phyloP scores from a whole-genome alignment of 2,329 filamentous ascomycete species.

The Zymoseptoria passerinii region DNA sequence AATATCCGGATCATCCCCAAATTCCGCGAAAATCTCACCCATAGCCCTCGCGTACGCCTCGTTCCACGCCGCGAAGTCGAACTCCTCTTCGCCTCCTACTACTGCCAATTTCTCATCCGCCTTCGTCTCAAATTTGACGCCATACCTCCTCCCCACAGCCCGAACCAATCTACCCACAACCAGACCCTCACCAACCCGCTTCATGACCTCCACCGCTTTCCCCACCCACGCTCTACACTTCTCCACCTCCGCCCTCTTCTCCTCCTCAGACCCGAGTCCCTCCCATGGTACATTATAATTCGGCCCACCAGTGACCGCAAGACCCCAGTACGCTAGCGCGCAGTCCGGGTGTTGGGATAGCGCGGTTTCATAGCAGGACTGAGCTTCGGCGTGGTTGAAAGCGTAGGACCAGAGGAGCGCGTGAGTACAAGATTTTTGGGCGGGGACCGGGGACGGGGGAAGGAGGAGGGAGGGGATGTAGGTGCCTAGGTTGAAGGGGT shows the following conservation, averaged over 20 bases:
- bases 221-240: neutral
- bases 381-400: slow-evolving; percentile 69
- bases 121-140: slow-evolving; percentile 40
- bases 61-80: slow-evolving; percentile 48
- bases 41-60: slow-evolving; percentile 54
- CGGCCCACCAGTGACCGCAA: slow-evolving; percentile 63
- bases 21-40: slow-evolving; percentile 45
- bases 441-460: slow-evolving; percentile 40
- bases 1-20: slow-evolving; percentile 54
- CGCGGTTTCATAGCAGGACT: slow-evolving; percentile 55
- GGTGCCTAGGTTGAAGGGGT: slow-evolving; percentile 48
- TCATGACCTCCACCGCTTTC: neutral
- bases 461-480: slow-evolving; percentile 44
- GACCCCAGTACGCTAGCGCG: slow-evolving; percentile 60
- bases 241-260: slow-evolving; percentile 23
- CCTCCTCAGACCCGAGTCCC: slow-evolving; percentile 47
- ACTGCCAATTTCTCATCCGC: slow-evolving; percentile 5
- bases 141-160: slow-evolving; percentile 56
- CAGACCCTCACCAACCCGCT: slow-evolving; percentile 30
- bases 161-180: slow-evolving; percentile 56
- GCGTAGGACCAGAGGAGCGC: slow-evolving; percentile 66
- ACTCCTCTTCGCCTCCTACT: neutral
- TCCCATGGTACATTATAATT: slow-evolving; percentile 78
- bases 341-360: slow-evolving; percentile 47
- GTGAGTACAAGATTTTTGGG: slow-evolving; percentile 62